Conservation (phyloP, 1,139 yeast species). For the Kurtzmaniella quercitrusa region DNA sequence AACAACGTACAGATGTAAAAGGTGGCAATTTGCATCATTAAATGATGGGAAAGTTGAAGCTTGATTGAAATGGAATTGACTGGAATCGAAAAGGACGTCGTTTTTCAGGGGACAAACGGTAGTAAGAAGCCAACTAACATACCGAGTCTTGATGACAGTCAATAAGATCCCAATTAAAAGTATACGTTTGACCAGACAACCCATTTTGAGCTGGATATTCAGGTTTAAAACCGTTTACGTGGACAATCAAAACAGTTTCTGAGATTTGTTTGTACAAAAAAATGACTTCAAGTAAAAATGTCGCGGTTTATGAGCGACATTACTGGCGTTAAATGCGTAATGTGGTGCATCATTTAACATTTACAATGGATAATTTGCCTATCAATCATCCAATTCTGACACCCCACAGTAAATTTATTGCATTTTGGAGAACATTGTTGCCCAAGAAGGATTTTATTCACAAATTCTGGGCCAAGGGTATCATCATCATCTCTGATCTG, state of each 20-base stretch:
- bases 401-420: too few relatives aligned
- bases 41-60: constrained; percentile 2
- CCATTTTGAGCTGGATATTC: not conserved
- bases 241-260: constrained; percentile 1
- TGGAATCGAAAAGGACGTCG: not conserved
- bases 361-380: too few relatives aligned
- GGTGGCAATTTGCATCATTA: constrained; percentile 6
- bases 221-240: not conserved
- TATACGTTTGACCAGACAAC: not conserved
- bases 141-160: not conserved
- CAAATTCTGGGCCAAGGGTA: too few relatives aligned
- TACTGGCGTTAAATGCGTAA: too few relatives aligned
- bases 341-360: too few relatives aligned
- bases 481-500: not conserved
- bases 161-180: not conserved
- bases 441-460: too few relatives aligned
- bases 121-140: not conserved
- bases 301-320: too few relatives aligned
- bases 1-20: constrained; percentile 4
- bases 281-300: not conserved
- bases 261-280: too few relatives aligned
- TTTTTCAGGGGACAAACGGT: constrained; percentile 1
- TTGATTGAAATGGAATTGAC: not conserved
- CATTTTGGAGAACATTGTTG: too few relatives aligned
- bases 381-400: too few relatives aligned